Conservation (phyloP, 2,329 filamentous ascomycete genomes). For the Neofusicoccum laricinum region DNA sequence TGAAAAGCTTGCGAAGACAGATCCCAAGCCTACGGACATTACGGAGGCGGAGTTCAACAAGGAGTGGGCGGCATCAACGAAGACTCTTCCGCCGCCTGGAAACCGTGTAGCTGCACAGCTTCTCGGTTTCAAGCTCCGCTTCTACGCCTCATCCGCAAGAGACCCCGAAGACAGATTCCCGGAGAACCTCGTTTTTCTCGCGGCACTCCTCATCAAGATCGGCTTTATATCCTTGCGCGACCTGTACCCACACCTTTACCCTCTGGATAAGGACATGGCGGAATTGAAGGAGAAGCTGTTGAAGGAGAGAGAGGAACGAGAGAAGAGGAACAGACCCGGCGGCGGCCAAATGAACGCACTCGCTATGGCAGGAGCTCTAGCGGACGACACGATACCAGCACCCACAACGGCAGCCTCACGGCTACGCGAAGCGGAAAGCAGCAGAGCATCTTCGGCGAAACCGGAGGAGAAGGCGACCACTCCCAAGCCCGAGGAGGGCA, state of each 20-base stretch:
- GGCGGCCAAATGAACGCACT: conserved; percentile 75
- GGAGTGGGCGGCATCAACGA: conserved; percentile 77
- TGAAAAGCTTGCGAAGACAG: conserved; percentile 27
- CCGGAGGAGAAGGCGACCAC: conserved; percentile 45
- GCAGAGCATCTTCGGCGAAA: conserved; percentile 39
- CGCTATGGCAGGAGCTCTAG: conserved; percentile 78
- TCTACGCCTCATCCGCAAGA: conserved; percentile 80
- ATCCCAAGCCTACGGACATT: conserved; percentile 45
- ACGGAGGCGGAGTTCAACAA: conserved; percentile 30
- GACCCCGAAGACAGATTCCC: conserved; percentile 75
- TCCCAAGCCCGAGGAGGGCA: conserved; percentile 40
- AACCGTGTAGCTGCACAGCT: conserved; percentile 92
- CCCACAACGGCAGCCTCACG: conserved; percentile 38
- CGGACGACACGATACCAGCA: conserved; percentile 69
- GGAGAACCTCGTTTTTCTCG: conserved; percentile 87
- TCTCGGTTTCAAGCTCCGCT: conserved; percentile 93
- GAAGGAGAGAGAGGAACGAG: conserved; percentile 75
- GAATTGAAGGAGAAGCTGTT: conserved; percentile 65
- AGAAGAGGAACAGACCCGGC: conserved; percentile 67
- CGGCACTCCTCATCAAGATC: conserved; percentile 90
- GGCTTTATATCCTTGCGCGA: conserved; percentile 93
- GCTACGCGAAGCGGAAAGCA: conserved; percentile 54
- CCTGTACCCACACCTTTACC: conserved; percentile 88
- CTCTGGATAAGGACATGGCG: conserved; percentile 79
- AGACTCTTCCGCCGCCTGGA: conserved; percentile 76